A percentile compares a stretch with the other conserved stretches of the same genome.
Conservation (phyloP, 1,284 basidiomycete genomes). For the Porogramme epimiltina region DNA sequence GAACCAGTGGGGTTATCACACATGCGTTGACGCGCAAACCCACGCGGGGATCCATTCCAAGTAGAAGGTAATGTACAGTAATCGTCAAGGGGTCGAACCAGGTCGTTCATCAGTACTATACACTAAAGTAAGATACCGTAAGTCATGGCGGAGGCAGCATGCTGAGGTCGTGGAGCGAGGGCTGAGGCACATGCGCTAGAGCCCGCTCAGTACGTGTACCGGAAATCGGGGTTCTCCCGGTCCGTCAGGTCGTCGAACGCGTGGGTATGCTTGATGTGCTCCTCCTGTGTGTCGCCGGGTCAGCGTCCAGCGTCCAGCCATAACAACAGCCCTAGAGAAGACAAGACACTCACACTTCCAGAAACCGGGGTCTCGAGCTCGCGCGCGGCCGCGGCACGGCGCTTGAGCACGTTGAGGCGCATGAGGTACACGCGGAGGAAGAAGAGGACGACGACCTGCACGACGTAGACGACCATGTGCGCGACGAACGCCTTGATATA, state of each 20-base stretch:
- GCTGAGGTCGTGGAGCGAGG: no score
- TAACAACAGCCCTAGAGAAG: background rate
- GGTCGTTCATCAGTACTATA: no score
- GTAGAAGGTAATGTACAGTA: no score
- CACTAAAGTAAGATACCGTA: no score
- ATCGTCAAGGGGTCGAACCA: no score
- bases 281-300: conserved; percentile 26
- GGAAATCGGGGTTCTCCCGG: conserved; percentile 47
- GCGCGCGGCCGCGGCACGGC: conserved; percentile 37
- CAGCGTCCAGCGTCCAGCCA: background rate
- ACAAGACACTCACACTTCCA: no score
- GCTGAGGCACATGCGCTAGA: no score
- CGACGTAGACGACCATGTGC: conserved; percentile 50
- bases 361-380: no score
- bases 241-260: conserved; percentile 54
- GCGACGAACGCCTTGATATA: conserved; percentile 51
- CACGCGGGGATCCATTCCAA: no score
- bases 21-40: no score
- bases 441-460: conserved; percentile 46
- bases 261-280: conserved; percentile 41
- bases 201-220: conserved; percentile 31
- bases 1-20: no score
- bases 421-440: conserved; percentile 37
- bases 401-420: conserved; percentile 47
- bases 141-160: no score